A percentile compares a stretch with the other conserved stretches of the same genome.
Evolutionary conservation across 352 stramenopile genomes (phyloP).

Genomic region (Aphanomyces stellatus): DNA sequence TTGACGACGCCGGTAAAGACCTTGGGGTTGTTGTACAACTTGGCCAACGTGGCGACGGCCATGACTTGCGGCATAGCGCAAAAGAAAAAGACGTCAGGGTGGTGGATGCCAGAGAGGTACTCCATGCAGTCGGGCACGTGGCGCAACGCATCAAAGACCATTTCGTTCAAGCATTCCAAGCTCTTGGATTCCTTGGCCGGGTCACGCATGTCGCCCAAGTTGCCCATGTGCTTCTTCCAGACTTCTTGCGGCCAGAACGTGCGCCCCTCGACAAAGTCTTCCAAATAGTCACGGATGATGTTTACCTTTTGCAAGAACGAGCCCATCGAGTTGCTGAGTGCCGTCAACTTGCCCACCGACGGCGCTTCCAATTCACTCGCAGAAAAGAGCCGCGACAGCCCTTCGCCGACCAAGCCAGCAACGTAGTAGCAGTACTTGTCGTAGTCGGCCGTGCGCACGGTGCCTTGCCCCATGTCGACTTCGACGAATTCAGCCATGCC

Average conservation of each 20-base stretch:
- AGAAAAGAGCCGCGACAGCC: slow-evolving; percentile 81
- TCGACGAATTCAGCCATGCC: slow-evolving; percentile 89
- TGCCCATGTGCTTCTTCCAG: slow-evolving; percentile 72
- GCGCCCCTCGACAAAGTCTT: slow-evolving; percentile 89
- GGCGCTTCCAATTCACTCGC: slow-evolving; percentile 43
- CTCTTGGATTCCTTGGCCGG: slow-evolving; percentile 17
- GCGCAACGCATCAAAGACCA: slow-evolving; percentile 86
- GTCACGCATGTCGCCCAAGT: slow-evolving; percentile 27
- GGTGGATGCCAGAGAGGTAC: slow-evolving; percentile 74
- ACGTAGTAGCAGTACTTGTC: slow-evolving; percentile 91
- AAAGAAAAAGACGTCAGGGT: slow-evolving; percentile 84
- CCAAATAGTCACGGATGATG: slow-evolving; percentile 92
- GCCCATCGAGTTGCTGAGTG: slow-evolving; percentile 82
- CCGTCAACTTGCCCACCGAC: slow-evolving; percentile 31
- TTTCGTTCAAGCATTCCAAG: slow-evolving; percentile 84
- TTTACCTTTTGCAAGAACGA: slow-evolving; percentile 93
- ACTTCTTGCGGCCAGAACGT: slow-evolving; percentile 87
- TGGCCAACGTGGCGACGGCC: slow-evolving; percentile 87
- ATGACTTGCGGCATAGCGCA: slow-evolving; percentile 93
- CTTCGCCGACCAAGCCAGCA: slow-evolving; percentile 86
- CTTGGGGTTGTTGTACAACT: slow-evolving; percentile 81
- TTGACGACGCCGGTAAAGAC: slow-evolving; percentile 92
- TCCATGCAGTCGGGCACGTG: slow-evolving; percentile 80
- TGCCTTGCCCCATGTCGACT: slow-evolving; percentile 87
- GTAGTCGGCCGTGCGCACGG: slow-evolving; percentile 68